These are phyloP conservation scores for Lactarius hengduanensis DNA, from an alignment of 768 basidiomycete genomes.

Conservation along the genomic window DNA sequence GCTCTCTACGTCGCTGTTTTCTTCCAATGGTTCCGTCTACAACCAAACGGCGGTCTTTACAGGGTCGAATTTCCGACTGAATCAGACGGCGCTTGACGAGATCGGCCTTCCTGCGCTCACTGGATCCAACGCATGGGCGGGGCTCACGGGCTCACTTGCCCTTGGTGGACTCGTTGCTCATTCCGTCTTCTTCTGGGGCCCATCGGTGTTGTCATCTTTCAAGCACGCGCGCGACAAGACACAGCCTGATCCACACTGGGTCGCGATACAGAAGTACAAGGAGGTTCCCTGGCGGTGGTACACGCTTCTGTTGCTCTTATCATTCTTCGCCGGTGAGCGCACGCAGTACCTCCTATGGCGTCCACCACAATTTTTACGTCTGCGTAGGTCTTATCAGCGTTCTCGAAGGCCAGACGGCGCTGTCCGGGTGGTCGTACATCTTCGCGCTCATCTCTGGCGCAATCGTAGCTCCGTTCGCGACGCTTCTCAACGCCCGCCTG, in stretches of 20 bases:
- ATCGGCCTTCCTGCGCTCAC: slow-evolving; percentile 42
- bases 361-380: neutral
- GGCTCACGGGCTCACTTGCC: slow-evolving; percentile 43
- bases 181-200: slow-evolving; percentile 55
- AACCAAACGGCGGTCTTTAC: slow-evolving; percentile 52
- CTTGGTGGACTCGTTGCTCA: slow-evolving; percentile 62
- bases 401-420: slow-evolving; percentile 57
- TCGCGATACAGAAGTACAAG: slow-evolving; percentile 58
- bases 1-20: slow-evolving; percentile 58
- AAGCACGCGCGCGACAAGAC: slow-evolving; percentile 45
- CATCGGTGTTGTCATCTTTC: slow-evolving; percentile 49
- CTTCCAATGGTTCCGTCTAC: slow-evolving; percentile 53
- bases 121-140: slow-evolving; percentile 53
- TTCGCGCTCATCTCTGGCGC: slow-evolving; percentile 52
- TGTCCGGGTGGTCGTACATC: slow-evolving; percentile 64
- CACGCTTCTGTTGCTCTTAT: slow-evolving; percentile 43
- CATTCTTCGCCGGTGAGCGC: slow-evolving; percentile 54
- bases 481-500: slow-evolving; percentile 54
- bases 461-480: slow-evolving; percentile 51
- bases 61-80: slow-evolving; percentile 50
- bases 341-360: neutral
- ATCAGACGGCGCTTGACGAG: slow-evolving; percentile 52
- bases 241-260: slow-evolving; percentile 58
- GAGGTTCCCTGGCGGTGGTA: slow-evolving; percentile 68
- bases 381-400: slow-evolving; percentile 37